Base-by-base conservation (phyloP, 2,329 filamentous ascomycete species). In the Diaporthe velutina region DNA sequence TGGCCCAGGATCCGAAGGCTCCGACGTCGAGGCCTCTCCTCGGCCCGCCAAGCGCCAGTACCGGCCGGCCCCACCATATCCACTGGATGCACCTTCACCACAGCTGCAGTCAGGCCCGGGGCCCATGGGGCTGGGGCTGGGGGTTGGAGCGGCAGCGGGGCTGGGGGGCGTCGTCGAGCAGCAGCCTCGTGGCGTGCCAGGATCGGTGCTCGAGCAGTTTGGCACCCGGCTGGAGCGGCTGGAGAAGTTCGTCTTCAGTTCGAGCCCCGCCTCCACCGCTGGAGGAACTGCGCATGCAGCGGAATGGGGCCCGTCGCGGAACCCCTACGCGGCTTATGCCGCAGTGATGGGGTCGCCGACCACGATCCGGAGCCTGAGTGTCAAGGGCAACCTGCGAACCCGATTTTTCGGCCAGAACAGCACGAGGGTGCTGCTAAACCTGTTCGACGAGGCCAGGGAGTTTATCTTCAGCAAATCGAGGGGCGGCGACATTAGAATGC, bases 361-460 rank as follows among this genome's bases (percentile, higher is more conserved):
- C 22, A 89, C 87, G 28, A 86, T 90, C 77, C 83, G 87, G 45
- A 86, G 87, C 12, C 78, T 90, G 73, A 86, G 85, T 4, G 84
- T 89, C 70, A 89, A 90, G 74, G 87, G 85, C 19, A 85, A 84
- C 19, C 77, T 85, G 72, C 82, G 85, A 70, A 89, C 88, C 25
- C 84, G 88, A 19, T 88, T 87, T 73, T 88, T 90, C 76, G 89
- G 89, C 0, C 88, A 89, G 77, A 88, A 85, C 75, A 88, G 86
- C 78, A 85, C 87, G 28, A 85, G 88, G 38, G 88, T 90, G 42
- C 80, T 90, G 71, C 78, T 90, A 19, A 90, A 90, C 76, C 80
- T 90, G 79, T 90, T 90, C 76, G 86, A 88, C 73, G 88, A 90
- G 74, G 88, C 88, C 57, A 89, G 86, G 75, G 84, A 86, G 10